phyloP scores from a whole-genome alignment of 108 stramenopile species.

The Skeletonema menzelii region DNA sequence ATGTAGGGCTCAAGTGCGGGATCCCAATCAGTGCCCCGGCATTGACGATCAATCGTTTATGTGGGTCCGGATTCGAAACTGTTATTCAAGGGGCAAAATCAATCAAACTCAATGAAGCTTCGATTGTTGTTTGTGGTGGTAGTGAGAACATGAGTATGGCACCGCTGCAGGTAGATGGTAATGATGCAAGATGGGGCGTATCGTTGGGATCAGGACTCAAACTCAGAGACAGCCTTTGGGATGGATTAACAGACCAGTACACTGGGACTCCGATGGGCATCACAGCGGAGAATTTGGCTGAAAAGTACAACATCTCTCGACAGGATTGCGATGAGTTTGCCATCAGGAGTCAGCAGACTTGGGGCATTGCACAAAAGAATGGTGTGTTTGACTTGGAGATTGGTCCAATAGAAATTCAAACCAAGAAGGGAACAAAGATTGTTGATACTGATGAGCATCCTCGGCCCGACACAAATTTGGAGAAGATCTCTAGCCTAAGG shows the following conservation, averaged over 20 bases:
- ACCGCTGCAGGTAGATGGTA: constrained; percentile 84
- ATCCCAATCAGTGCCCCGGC: constrained; percentile 78
- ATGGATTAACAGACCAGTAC: constrained; percentile 89
- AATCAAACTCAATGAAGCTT: constrained; percentile 87
- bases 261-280: constrained; percentile 95
- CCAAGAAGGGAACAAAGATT: constrained; percentile 76
- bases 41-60: constrained; percentile 96
- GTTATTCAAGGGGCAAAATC: constrained; percentile 89
- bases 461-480: constrained; percentile 84
- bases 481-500: constrained; percentile 84
- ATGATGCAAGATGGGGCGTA: constrained; percentile 89
- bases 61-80: constrained; percentile 97
- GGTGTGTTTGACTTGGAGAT: constrained; percentile 94
- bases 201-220: constrained; percentile 82
- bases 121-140: constrained; percentile 89
- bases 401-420: constrained; percentile 89
- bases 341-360: constrained; percentile 83
- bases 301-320: constrained; percentile 86
- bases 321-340: constrained; percentile 93
- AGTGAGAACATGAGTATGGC: constrained; percentile 98
- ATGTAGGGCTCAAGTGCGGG: constrained; percentile 88
- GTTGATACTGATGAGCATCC: constrained; percentile 97
- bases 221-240: constrained; percentile 75
- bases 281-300: constrained; percentile 97
- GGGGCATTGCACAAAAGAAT: constrained; percentile 69